Evolutionary conservation across 805 yeast species (phyloP), one percentile per base, ranked within the genome.

Genomic region (Millerozyma acaciae): DNA sequence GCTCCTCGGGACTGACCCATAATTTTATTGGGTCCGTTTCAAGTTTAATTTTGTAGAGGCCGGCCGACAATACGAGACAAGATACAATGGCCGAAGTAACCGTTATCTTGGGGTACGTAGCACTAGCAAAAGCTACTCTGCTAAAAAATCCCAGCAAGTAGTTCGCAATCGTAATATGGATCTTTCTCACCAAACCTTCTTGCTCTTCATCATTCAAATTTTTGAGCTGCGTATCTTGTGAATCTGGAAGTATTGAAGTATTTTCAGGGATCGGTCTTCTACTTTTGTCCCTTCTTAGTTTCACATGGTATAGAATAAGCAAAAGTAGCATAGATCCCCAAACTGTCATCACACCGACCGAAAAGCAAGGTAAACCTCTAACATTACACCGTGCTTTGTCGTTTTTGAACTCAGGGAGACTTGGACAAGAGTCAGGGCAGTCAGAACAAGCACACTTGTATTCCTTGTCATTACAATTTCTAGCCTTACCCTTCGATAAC

Each of bases 371-470:
- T 1, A 89, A 26, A 0, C 60, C 55, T 0, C 82, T 84, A 2
- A 87, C 67, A 20, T 50, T 59, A 53, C 96, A 84, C 4, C 41
- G 38, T 0, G 57, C 51, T 2, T 53, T 45, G 23, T 48, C 52
- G 2, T 60, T 54, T 6, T 56, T 50, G 22, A 81, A 53, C 0
- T 62, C 60, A 0, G 77, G 76, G 15, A 90, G 65, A 0, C 43
- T 50, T 0, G 97, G 97, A 50, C 98, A 90, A 1, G 88, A 73
- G 1, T 55, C 64, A 0, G 83, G 77, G 56, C 98, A 90, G 57
- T 90, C 98, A 0, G 95, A 72, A 51, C 98, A 90, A 0, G 97
- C 84, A 60, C 96, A 88, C 43, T 74, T 75, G 53, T 76, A 90
- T 26, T 65, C 68, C 2, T 63, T 55, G 43, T 81, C 89, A 43